Evolutionary conservation across 352 stramenopile species (phyloP), one percentile per base, ranked within the genome.

Genomic region (Globisporangium uncinulatum): DNA sequence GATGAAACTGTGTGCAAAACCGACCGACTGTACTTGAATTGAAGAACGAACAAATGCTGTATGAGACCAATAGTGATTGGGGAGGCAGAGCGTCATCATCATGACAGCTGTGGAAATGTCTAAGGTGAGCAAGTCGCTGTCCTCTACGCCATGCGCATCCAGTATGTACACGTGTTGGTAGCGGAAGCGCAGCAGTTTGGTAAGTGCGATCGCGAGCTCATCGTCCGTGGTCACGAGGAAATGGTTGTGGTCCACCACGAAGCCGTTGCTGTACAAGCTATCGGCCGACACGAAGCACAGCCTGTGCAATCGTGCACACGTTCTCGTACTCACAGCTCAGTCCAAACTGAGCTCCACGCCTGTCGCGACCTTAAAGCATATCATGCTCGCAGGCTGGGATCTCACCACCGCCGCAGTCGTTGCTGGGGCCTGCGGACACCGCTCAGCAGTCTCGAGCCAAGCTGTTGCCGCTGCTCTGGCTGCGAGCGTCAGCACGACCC

Each of bases 201-300:
- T 51, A 31, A 62, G 31, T 29, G 49, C 6, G 41, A 62, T 56
- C 37, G 49, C 56, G 13, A 51, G 56, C 37, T 56, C 15, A 19
- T 62, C 56, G 4, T 51, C 48, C 9, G 21, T 62, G n/a, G 47
- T n/a, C 29, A 62, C 41, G 13, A 62, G 41, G 41, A 62, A 43
- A n/a, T 31, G 11, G 6, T 11, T 19, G 31, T 49, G 56, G 10
- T 19, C 21, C 21, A 61, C 24, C 20, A 50, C 34, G 41, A 56
- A 61, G 36, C 56, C 56, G 42, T 61, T 61, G 46, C 45, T 54
- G 54, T 48, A 54, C 19, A 60, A 21, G 37, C 20, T 32, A 31
- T 39, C 52, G 8, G 52, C 37, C 52, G 34, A 61, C 6, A 55
- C 34, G 21, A 54, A 54, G 41, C 37, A 37, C 15, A 53, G 19